These are phyloP conservation scores for Onygenales sp. DNA, from an alignment of 2,329 filamentous ascomycete genomes.

Conservation along the genomic window DNA sequence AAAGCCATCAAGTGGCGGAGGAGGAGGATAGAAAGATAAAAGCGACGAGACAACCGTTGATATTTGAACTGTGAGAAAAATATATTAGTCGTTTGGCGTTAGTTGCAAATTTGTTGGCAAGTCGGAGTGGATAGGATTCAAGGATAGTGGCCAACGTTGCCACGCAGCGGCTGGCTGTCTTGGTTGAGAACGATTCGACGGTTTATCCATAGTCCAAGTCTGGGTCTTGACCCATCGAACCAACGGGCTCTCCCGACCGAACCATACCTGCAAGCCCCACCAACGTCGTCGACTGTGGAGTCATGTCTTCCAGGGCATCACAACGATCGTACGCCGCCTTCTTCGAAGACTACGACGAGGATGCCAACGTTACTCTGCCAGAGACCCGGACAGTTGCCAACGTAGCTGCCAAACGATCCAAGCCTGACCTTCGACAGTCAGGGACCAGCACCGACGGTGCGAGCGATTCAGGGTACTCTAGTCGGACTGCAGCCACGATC, in stretches of 20 bases:
- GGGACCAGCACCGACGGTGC: constrained; percentile 34
- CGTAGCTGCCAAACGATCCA: constrained; percentile 40
- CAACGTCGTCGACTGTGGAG: constrained; percentile 7
- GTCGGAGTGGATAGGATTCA: not conserved
- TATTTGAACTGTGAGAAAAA: too few species aligned
- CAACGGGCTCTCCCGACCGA: constrained; percentile 11
- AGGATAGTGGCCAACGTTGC: not conserved
- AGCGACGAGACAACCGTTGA: not conserved
- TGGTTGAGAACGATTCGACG: constrained; percentile 2
- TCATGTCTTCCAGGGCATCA: constrained; percentile 28
- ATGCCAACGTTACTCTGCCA: constrained; percentile 31
- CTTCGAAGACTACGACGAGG: constrained; percentile 41
- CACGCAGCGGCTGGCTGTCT: not conserved
- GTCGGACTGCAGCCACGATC: constrained; percentile 45
- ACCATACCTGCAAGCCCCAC: constrained; percentile 7
- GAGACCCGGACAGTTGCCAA: constrained; percentile 43
- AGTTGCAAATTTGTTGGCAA: constrained; percentile 1
- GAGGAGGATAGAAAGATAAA: not conserved
- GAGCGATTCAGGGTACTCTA: constrained; percentile 55
- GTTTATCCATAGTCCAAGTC: constrained; percentile 1
- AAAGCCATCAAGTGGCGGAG: not conserved
- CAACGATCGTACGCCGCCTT: constrained; percentile 29
- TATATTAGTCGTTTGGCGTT: not conserved
- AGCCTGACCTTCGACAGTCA: constrained; percentile 29
- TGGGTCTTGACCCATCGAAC: constrained; percentile 7